phyloP scores from a whole-genome alignment of 2,329 filamentous ascomycete species.

The Chaetomiaceae sp. region DNA sequence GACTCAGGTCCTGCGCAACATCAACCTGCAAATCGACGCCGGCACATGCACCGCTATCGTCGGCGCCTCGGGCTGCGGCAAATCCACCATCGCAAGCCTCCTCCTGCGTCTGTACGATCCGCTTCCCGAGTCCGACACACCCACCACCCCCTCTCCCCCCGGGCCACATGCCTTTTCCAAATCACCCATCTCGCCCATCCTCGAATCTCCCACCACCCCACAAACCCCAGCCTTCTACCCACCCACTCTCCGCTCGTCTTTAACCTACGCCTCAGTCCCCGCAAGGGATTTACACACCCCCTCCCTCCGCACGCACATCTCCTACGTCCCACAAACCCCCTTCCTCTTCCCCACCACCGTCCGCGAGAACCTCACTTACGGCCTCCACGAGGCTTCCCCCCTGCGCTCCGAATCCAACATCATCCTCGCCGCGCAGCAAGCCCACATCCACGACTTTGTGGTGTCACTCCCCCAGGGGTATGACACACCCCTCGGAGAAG shows the following conservation, averaged over 20 bases:
- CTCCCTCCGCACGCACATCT: constrained; percentile 56
- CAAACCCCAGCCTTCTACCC: constrained; percentile 4
- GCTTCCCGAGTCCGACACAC: neutral
- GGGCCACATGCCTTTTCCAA: neutral
- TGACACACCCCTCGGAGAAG: constrained; percentile 70
- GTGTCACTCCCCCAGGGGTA: constrained; percentile 66
- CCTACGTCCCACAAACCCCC: constrained; percentile 66
- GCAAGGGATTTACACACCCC: constrained; percentile 56
- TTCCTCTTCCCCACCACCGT: constrained; percentile 75
- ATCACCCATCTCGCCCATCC: neutral
- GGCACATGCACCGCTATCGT: constrained; percentile 73
- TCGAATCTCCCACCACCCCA: neutral
- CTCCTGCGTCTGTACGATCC: constrained; percentile 66
- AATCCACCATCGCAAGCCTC: constrained; percentile 75
- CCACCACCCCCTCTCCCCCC: neutral
- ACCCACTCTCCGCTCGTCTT: constrained; percentile 5
- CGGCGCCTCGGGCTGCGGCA: constrained; percentile 82
- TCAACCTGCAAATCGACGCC: constrained; percentile 61
- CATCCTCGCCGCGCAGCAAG: constrained; percentile 48
- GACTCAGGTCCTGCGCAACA: constrained; percentile 52
- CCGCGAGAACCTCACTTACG: constrained; percentile 78
- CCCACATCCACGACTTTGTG: constrained; percentile 74
- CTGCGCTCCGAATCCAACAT: constrained; percentile 45
- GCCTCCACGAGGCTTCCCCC: constrained; percentile 53
- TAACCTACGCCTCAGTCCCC: constrained; percentile 57